Conservation (phyloP, 805 yeast species). For the Priceomyces castillae region DNA sequence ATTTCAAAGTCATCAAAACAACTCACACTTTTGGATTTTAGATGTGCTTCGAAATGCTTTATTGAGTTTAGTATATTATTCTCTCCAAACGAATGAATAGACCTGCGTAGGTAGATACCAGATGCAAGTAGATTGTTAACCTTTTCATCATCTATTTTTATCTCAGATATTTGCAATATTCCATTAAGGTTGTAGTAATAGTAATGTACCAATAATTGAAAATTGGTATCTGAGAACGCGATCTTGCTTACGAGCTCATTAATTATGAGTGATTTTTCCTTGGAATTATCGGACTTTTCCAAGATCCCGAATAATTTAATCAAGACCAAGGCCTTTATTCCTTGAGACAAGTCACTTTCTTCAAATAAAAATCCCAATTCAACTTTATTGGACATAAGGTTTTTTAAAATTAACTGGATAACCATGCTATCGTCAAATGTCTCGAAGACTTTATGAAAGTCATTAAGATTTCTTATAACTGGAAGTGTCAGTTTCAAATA, state of each 20-base stretch:
- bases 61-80: slow-evolving; percentile 19
- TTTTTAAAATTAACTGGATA: slow-evolving; percentile 13
- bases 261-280: slow-evolving; percentile 14
- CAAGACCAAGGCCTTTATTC: slow-evolving; percentile 14
- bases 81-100: slow-evolving; percentile 21
- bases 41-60: slow-evolving; percentile 13
- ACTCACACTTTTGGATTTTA: slow-evolving; percentile 4
- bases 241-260: slow-evolving; percentile 16
- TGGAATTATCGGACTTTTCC: slow-evolving; percentile 17
- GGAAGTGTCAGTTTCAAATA: slow-evolving; percentile 7
- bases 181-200: slow-evolving; percentile 22
- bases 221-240: slow-evolving; percentile 11
- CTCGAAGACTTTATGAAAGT: background rate
- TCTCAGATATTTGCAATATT: slow-evolving; percentile 8
- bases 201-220: slow-evolving; percentile 13
- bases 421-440: slow-evolving; percentile 17
- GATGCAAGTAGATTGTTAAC: slow-evolving; percentile 13
- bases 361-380: slow-evolving; percentile 8
- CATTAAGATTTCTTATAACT: background rate
- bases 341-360: slow-evolving; percentile 10
- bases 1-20: slow-evolving; percentile 26
- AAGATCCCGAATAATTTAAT: slow-evolving; percentile 16
- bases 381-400: slow-evolving; percentile 5
- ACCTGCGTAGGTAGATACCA: slow-evolving; percentile 23
- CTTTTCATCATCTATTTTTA: slow-evolving; percentile 7